Evolutionary conservation across 306 rosid genomes (phyloP).

Genomic region (Argentina anserina): DNA sequence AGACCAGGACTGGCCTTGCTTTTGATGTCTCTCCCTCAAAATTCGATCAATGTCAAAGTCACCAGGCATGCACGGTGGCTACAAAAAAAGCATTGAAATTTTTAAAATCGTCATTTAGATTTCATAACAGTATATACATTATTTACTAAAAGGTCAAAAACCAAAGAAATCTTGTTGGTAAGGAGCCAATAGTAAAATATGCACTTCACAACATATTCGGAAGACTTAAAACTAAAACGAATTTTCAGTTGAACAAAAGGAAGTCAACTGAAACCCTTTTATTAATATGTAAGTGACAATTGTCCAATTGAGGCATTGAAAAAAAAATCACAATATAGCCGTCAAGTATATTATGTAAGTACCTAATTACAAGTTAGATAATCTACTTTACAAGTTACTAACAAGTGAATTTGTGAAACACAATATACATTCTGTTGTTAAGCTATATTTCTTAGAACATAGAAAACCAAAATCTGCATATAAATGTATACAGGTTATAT

Average conservation of each 20-base stretch:
- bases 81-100: conserved; percentile 21
- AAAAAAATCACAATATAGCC: neutral
- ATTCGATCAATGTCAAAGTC: conserved; percentile 64
- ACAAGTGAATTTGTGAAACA: too few relatives aligned
- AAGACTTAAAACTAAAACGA: neutral
- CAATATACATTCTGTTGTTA: neutral
- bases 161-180: neutral
- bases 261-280: neutral
- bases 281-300: neutral
- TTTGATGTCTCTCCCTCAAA: conserved; percentile 60
- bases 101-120: conserved; percentile 10
- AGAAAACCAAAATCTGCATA: neutral
- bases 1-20: conserved; percentile 61
- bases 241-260: neutral
- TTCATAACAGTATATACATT: neutral
- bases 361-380: too few relatives aligned
- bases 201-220: neutral
- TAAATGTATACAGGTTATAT: neutral
- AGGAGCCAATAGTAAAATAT: neutral
- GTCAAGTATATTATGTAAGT: too few relatives aligned
- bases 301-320: neutral
- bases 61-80: conserved; percentile 47
- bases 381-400: neutral
- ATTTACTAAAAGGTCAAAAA: neutral
- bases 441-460: neutral